Evolutionary conservation across 2,329 filamentous ascomycete genomes (phyloP), one percentile per base, ranked within the genome.

Genomic region (Aspergillus piperis): DNA sequence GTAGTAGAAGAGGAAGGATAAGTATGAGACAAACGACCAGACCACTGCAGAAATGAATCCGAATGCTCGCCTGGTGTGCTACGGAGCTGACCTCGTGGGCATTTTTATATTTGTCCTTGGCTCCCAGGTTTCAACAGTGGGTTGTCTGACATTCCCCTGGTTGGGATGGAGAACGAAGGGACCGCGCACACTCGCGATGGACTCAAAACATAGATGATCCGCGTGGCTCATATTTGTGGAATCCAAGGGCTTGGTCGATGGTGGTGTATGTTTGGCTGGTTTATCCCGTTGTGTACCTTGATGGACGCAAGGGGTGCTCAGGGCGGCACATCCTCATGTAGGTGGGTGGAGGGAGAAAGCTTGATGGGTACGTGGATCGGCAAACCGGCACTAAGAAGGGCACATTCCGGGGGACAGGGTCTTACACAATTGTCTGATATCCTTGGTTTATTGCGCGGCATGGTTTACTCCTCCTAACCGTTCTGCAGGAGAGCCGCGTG

Each of bases 371-470:
- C 23, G 8, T 54, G 51, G 38, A 42, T 54, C 36, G 17, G 13
- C 53, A 39, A 36, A 17, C 27, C 25, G 30, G 17, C 52, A 42
- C 39, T 15, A 54, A 15, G n/a, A 6, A 21, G 32, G 32, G 11
- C 8, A 25, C 53, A 55, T 55, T 55, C 53, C 53, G 5, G 27
- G 51, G 15, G 25, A 41, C 42, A 53, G 58, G 50, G 57, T 57
- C n/a, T 30, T 25, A 23, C 36, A 21, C 19, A 21, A 27, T n/a
- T 30, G 15, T 15, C 36, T 8, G 36, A 38, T 36, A 25, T 49
- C 60, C 52, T 63, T 57, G 51, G n/a, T 23, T 19, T 36, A 57
- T 64, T 57, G 44, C 48, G 56, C 41, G 44, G 51, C 54, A 57
- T 58, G 27, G 30, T 39, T 54, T 42, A 19, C n/a, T 51, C 15